phyloP scores from a whole-genome alignment of 139 green algal genomes.

The Chlorella sp. region DNA sequence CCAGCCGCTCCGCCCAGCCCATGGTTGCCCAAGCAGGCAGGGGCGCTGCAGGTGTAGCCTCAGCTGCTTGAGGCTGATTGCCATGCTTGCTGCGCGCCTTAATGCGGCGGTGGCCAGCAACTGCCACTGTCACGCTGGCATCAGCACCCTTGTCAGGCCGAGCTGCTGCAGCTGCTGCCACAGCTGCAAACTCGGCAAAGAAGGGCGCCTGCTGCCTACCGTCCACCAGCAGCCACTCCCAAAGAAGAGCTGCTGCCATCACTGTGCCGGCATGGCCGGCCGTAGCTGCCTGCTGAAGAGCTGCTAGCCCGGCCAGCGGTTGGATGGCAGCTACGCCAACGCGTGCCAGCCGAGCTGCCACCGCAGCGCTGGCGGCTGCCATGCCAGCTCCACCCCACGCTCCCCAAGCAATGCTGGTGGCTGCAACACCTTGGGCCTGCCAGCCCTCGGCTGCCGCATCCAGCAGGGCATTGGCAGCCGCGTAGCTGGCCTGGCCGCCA shows the following conservation, averaged over 20 bases:
- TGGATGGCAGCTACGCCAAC: constrained; percentile 67
- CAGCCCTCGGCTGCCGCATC: constrained; percentile 38
- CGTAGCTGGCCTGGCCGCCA: constrained; percentile 64
- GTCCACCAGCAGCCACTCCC: constrained; percentile 34
- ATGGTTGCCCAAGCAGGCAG: not conserved
- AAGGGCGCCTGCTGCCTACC: constrained; percentile 16
- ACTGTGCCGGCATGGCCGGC: not conserved
- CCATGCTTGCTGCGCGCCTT: not conserved
- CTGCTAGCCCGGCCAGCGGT: constrained; percentile 68
- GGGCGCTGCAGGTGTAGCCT: not conserved
- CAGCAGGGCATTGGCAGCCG: constrained; percentile 58
- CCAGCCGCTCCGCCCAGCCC: not conserved
- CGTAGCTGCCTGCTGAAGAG: constrained; percentile 37
- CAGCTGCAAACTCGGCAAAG: constrained; percentile 32
- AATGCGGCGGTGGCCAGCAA: too few species aligned
- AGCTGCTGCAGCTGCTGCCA: constrained; percentile 19
- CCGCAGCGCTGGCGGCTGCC: constrained; percentile 65
- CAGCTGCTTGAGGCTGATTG: too few species aligned
- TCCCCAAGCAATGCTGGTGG: constrained; percentile 50
- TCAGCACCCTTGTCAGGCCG: not conserved
- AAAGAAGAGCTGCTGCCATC: constrained; percentile 17
- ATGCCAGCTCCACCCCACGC: constrained; percentile 72
- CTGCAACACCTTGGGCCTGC: not conserved
- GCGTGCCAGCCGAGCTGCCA: constrained; percentile 57
- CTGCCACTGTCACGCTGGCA: not conserved